Conservation (phyloP, 176 grass and related monocot genomes). For the Metroxylon sagu region DNA sequence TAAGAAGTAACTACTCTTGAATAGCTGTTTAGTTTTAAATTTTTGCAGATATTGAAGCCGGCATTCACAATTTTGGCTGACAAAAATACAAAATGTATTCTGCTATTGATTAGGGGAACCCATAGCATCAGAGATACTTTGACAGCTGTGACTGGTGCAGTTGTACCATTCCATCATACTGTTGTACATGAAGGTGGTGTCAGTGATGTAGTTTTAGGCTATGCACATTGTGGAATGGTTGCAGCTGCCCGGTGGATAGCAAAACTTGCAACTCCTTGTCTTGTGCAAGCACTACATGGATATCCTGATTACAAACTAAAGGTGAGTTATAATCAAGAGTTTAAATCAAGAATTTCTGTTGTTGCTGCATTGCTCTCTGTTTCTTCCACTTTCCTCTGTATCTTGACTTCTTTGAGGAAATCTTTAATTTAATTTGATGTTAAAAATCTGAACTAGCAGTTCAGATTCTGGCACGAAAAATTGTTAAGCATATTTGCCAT, state of each 20-base stretch:
- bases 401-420: no score
- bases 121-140: slow-evolving; percentile 96
- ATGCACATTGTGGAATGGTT: slow-evolving; percentile 99
- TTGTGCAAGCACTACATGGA: slow-evolving; percentile 45
- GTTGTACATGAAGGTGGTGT: slow-evolving; percentile 82
- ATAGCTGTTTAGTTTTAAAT: no score
- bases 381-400: not conserved
- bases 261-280: slow-evolving; percentile 84
- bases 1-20: no score
- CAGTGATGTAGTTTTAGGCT: slow-evolving; percentile 88
- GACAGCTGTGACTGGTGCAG: slow-evolving; percentile 87
- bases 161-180: slow-evolving; percentile 97
- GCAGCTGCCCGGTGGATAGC: slow-evolving; percentile 94
- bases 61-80: slow-evolving; percentile 88
- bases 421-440: no score
- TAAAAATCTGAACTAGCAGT: no score
- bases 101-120: slow-evolving; percentile 90
- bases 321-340: slow-evolving; percentile 16
- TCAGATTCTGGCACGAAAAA: no score
- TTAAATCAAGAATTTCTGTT: not conserved
- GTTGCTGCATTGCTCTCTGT: not conserved
- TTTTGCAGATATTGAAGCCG: slow-evolving; percentile 90
- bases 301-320: slow-evolving; percentile 78
- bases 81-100: slow-evolving; percentile 66
- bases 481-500: no score